Base-by-base conservation (phyloP, 2,329 filamentous ascomycete genomes). In the Zasmidium angulare region DNA sequence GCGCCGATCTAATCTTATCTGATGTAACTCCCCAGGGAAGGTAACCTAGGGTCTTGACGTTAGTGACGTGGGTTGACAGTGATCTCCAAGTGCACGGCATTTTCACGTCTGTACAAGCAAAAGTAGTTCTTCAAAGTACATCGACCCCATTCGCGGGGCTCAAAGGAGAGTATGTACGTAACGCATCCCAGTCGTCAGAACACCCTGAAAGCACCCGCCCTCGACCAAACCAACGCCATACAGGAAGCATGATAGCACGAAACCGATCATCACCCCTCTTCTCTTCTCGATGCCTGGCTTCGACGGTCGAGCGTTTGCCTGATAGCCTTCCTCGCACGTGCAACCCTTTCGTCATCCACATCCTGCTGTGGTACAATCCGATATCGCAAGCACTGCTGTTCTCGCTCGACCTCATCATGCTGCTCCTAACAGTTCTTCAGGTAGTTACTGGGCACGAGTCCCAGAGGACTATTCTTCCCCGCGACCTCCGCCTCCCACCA, bases 401-500 rank as follows among this genome's bases (percentile, higher is more conserved):
- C 26, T 29, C 26, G 4, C 26, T 11, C 11, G 26, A 11, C 26
- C n/a, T 43, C 36, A 3, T 43, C 36, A 19, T 9, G 3, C n/a
- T 56, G 50, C 58, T 40, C 40, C 65, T 70, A 80, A 67, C 84
- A 85, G 56, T 80, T 79, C 74, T 88, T 85, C 57, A 89, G 72
- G 69, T 89, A 89, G 73, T 89, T 89, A 65, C 84, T 87, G 2
- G 86, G 86, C 53, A 89, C 86, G 66, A 89, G 76, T 22, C 86
- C 86, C 17, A 82, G 74, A 46, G 77, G 74, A 46, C 77, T 77
- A 63, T 79, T 79, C 68, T 81, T 82, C 20, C 88, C 87, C 49
- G 93, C 90, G 46, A 97, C 86, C 75, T 97, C 93, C 12, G 96
- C 96, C 78, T 99, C 95, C 95, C 96, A 99, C 95, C 95, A 99